These are phyloP conservation scores for Saccharomycopsis sp. DNA, from an alignment of 805 yeast species.

Conservation along the genomic window DNA sequence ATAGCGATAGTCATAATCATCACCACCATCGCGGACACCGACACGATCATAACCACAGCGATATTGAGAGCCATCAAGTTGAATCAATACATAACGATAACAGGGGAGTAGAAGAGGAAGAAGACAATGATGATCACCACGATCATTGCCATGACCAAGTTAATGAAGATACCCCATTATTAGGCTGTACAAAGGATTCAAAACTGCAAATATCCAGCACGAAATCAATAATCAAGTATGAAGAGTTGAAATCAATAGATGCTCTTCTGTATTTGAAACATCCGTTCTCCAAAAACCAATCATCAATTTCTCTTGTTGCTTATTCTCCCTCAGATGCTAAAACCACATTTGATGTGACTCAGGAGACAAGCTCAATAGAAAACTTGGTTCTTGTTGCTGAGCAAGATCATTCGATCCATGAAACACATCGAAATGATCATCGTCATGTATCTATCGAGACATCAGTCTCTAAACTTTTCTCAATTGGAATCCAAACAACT, in stretches of 20 bases:
- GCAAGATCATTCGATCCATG: constrained; percentile 26
- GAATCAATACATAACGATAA: background rate
- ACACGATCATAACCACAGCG: constrained; percentile 22
- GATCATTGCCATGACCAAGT: constrained; percentile 1
- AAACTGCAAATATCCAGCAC: background rate
- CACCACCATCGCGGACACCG: constrained; percentile 23
- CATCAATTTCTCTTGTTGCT: constrained; percentile 5
- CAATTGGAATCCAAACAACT: constrained; percentile 87
- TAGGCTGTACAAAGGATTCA: background rate
- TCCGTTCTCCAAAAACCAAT: constrained; percentile 15
- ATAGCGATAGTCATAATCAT: constrained; percentile 22
- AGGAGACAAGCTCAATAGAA: constrained; percentile 18
- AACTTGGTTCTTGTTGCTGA: constrained; percentile 13
- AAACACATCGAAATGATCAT: constrained; percentile 40
- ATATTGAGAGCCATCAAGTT: constrained; percentile 1
- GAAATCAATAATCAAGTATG: constrained; percentile 7
- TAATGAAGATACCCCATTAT: background rate
- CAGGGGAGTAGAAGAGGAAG: background rate
- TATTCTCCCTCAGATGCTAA: constrained; percentile 3
- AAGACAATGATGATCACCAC: background rate
- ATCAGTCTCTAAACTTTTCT: constrained; percentile 67
- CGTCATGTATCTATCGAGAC: constrained; percentile 70
- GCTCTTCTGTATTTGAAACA: constrained; percentile 16
- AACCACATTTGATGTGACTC: constrained; percentile 7
- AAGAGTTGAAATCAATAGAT: constrained; percentile 15